Conservation (phyloP, 2,329 filamentous ascomycete genomes). For the Talaromyces sp. region DNA sequence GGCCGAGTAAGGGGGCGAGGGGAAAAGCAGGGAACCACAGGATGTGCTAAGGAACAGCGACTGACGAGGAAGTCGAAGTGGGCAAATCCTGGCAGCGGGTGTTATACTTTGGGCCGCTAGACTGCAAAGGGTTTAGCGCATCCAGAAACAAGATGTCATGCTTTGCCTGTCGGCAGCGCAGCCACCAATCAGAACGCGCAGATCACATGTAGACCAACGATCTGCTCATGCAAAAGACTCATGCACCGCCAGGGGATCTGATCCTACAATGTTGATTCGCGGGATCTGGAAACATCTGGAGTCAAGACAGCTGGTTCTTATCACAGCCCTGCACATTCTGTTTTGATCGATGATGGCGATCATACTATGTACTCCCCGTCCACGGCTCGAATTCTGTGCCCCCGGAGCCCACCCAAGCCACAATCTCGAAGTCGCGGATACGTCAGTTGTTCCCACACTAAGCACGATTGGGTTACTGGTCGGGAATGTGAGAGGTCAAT, state of each 20-base stretch:
- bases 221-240: not conserved
- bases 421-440: not conserved
- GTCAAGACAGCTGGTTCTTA: too few relatives aligned
- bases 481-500: not conserved
- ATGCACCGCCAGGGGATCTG: not conserved
- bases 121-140: not conserved
- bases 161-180: not conserved
- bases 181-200: not conserved
- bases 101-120: not conserved
- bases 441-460: not conserved
- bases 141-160: not conserved
- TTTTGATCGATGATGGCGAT: too few relatives aligned
- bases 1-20: too few relatives aligned
- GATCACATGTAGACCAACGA: not conserved
- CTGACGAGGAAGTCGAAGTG: not conserved
- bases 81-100: not conserved
- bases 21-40: not conserved
- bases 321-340: too few relatives aligned
- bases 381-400: too few relatives aligned
- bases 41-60: not conserved
- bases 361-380: too few relatives aligned
- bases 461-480: not conserved
- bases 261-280: not conserved
- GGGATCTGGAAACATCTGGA: not conserved
- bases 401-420: not conserved